Percentiles rank a stretch among this genome's conserved stretches.
Evolutionary conservation across 139 green algal genomes (phyloP).

Genomic region (Auxenochlorella pyrenoidosa): DNA sequence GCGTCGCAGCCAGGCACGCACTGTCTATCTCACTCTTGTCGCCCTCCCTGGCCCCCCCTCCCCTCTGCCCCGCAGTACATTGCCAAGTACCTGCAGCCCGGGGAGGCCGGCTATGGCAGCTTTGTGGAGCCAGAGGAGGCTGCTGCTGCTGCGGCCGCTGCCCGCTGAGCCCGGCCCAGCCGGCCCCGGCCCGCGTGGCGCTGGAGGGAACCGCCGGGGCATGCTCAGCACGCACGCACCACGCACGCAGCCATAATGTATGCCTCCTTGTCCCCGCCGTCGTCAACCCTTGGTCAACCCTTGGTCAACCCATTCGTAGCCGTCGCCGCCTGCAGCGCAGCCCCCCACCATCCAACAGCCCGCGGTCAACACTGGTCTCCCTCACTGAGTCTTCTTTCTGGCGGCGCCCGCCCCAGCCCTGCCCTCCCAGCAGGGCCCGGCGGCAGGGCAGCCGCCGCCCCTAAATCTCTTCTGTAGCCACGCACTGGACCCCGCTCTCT

Average conservation of each 20-base stretch:
- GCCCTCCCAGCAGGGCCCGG: neutral
- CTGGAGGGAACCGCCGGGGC: too few relatives aligned
- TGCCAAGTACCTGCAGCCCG: neutral
- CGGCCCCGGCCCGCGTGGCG: too few relatives aligned
- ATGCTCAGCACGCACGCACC: neutral
- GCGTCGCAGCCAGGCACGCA: too few relatives aligned
- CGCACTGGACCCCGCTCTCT: neutral
- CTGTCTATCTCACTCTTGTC: too few relatives aligned
- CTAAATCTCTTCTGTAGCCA: neutral
- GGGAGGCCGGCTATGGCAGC: slow-evolving; percentile 17
- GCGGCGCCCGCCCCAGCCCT: neutral
- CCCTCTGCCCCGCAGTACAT: slow-evolving; percentile 11
- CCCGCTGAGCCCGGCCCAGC: neutral
- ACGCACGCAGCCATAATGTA: neutral
- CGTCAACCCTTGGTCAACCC: too few relatives aligned
- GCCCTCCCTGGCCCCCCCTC: too few relatives aligned
- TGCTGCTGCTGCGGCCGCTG: neutral
- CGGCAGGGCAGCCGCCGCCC: neutral
- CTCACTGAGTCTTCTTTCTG: neutral
- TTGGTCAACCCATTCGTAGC: too few relatives aligned
- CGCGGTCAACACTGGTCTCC: neutral
- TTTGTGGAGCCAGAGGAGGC: slow-evolving; percentile 12
- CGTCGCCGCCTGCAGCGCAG: too few relatives aligned
- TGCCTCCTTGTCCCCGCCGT: neutral
- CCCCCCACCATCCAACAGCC: too few relatives aligned